Base-by-base conservation (phyloP, 768 basidiomycete species). In the Rhodotorula kratochvilovae region DNA sequence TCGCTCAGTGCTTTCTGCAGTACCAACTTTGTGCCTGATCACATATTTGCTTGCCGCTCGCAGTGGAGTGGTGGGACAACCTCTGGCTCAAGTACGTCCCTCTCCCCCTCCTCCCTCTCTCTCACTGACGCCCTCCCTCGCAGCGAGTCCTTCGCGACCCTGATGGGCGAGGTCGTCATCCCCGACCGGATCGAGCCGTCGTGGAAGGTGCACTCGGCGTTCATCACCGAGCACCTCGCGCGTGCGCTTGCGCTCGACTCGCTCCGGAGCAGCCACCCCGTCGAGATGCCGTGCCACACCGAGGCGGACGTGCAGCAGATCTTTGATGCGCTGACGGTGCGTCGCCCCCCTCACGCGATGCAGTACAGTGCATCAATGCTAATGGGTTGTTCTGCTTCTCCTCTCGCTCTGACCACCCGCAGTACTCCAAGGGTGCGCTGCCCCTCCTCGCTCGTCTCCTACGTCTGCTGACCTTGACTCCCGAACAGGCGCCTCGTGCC, bases 111-210 rank as follows among this genome's bases (percentile, higher is more conserved):
- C 46, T 48, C 23, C 39, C 39, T 39, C 39, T 39, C 8, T 39
- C 39, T 39, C 8, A 6, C 39, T 39, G 39, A 39, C 39, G 39
- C 39, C 13, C 39, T 39, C 39, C 39, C 25, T 17, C 25, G 25
- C 57, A 39, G 57, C 57, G 68, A 70, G 50, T 55, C 65, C 29
- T 74, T 74, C 39, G 72, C 72, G 11, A 74, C 66, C 35, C 75
- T 89, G 86, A 88, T 91, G 90, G 92, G 92, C 74, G 91, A 92
- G 82, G 87, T 93, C 46, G 88, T 93, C 71, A 84, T 94, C 68
- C 81, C 88, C 67, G 87, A 90, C 87, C 81, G 79, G 82, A 61
- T 66, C 54, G 63, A 68, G 56, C 69, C 61, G 11, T 65, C 75
- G 23, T 95, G 91, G 92, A 88, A 88, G 75, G 86, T 90, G 56